phyloP scores from a whole-genome alignment of 305 asterid species.

The Fraxinus nigra region DNA sequence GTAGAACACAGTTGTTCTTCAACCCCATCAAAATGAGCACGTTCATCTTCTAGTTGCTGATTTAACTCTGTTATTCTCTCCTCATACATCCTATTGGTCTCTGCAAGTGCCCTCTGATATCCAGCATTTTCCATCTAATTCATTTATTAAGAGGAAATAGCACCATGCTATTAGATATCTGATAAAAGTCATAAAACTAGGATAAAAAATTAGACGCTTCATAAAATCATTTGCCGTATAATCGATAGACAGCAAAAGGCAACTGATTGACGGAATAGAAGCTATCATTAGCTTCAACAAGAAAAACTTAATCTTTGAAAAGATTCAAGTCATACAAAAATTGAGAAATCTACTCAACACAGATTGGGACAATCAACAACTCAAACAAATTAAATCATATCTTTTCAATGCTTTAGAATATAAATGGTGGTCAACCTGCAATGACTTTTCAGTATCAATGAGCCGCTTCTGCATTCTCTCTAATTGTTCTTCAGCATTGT shows the following conservation, averaged over 20 bases:
- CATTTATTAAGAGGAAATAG: conserved; percentile 34
- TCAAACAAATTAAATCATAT: background rate
- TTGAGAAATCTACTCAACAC: background rate
- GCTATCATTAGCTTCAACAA: background rate
- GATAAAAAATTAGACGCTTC: background rate
- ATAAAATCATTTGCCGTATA: background rate
- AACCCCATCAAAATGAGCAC: conserved; percentile 34
- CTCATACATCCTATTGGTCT: conserved; percentile 74
- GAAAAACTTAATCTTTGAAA: background rate
- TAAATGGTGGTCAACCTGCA: conserved; percentile 51
- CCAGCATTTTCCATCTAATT: conserved; percentile 55
- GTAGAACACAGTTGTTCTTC: conserved; percentile 53
- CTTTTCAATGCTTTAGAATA: background rate
- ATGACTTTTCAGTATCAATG: conserved; percentile 43
- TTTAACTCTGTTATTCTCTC: conserved; percentile 51
- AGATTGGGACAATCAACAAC: background rate
- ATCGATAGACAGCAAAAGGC: background rate
- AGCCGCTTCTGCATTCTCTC: conserved; percentile 51
- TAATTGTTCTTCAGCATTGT: conserved; percentile 51
- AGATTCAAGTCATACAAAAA: background rate
- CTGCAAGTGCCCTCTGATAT: conserved; percentile 61
- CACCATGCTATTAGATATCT: conserved; percentile 21
- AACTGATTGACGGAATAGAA: background rate
- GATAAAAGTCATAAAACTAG: conserved; percentile 1
- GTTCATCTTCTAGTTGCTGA: conserved; percentile 55